These are phyloP conservation scores for Cystobasidium ongulense DNA, from an alignment of 768 basidiomycete species.

Conservation along the genomic window DNA sequence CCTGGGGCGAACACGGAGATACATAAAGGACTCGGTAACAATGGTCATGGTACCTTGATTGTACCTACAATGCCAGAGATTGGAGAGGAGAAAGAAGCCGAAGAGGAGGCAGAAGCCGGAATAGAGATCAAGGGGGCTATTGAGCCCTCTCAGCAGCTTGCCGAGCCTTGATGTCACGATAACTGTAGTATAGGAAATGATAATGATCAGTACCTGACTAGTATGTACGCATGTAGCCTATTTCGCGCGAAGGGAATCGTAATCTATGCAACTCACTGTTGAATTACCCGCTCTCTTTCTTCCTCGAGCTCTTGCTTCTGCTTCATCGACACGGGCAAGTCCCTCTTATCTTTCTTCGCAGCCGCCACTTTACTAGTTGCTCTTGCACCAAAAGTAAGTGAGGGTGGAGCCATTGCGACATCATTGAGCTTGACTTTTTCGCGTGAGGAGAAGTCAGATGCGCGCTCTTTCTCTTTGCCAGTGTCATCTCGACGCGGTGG, in stretches of 20 bases:
- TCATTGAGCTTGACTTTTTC: conserved; percentile 12
- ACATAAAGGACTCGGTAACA: neutral
- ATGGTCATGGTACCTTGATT: neutral
- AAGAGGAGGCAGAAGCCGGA: neutral
- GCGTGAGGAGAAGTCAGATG: neutral
- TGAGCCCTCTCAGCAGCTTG: neutral
- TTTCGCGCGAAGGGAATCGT: no score
- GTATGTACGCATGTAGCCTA: no score
- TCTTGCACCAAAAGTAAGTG: neutral
- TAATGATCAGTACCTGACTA: neutral
- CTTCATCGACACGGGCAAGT: conserved; percentile 12
- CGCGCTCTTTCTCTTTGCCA: conserved; percentile 14
- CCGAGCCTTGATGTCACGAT: conserved; percentile 25
- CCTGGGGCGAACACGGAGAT: no score
- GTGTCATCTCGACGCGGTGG: conserved; percentile 1
- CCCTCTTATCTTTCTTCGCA: conserved; percentile 1
- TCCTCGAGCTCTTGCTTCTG: conserved; percentile 12
- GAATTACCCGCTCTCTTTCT: neutral
- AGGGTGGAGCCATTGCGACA: conserved; percentile 20
- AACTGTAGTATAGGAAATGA: neutral
- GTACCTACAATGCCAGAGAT: neutral
- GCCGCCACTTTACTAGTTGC: neutral
- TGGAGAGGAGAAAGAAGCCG: neutral
- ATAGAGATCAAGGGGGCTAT: neutral
- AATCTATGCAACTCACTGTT: neutral